These are phyloP conservation scores for Calocybe cyanea DNA, from an alignment of 768 basidiomycete genomes.

Conservation along the genomic window DNA sequence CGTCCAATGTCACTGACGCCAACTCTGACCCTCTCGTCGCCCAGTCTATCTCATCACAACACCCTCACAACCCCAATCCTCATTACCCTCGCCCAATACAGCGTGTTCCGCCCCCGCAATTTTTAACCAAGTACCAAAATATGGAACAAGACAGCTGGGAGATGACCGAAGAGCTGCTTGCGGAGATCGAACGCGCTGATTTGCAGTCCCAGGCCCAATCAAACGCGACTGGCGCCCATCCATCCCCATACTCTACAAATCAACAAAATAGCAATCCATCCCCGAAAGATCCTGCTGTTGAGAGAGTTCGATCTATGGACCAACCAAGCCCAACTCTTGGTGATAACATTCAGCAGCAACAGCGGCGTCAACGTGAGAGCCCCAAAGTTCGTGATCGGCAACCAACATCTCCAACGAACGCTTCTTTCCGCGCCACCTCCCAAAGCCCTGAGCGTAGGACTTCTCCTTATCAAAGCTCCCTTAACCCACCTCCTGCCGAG, in stretches of 20 bases:
- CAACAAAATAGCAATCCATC: slow-evolving; percentile 36
- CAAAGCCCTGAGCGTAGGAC: slow-evolving; percentile 51
- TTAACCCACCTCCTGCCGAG: slow-evolving; percentile 42
- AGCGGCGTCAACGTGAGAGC: slow-evolving; percentile 41
- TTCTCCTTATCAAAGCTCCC: slow-evolving; percentile 49
- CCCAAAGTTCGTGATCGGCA: slow-evolving; percentile 43
- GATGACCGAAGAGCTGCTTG: slow-evolving; percentile 66
- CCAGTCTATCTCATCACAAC: slow-evolving; percentile 29
- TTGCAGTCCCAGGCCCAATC: slow-evolving; percentile 48
- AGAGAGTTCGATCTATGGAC: slow-evolving; percentile 50
- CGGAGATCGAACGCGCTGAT: slow-evolving; percentile 71
- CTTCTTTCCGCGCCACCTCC: slow-evolving; percentile 33
- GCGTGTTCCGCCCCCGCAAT: slow-evolving; percentile 51
- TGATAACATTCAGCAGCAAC: slow-evolving; percentile 34
- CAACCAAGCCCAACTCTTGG: slow-evolving; percentile 53
- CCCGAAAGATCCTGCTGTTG: slow-evolving; percentile 49
- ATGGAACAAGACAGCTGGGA: slow-evolving; percentile 55
- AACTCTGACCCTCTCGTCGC: slow-evolving; percentile 29
- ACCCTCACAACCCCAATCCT: slow-evolving; percentile 30
- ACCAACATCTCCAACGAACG: slow-evolving; percentile 33
- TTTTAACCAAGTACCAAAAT: slow-evolving; percentile 51
- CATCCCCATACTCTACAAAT: slow-evolving; percentile 22
- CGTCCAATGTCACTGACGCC: slow-evolving; percentile 22
- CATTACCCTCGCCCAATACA: slow-evolving; percentile 66
- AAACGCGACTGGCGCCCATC: slow-evolving; percentile 28